phyloP scores from a whole-genome alignment of 805 yeast species.

The Cyberlindnera mississippiensis region DNA sequence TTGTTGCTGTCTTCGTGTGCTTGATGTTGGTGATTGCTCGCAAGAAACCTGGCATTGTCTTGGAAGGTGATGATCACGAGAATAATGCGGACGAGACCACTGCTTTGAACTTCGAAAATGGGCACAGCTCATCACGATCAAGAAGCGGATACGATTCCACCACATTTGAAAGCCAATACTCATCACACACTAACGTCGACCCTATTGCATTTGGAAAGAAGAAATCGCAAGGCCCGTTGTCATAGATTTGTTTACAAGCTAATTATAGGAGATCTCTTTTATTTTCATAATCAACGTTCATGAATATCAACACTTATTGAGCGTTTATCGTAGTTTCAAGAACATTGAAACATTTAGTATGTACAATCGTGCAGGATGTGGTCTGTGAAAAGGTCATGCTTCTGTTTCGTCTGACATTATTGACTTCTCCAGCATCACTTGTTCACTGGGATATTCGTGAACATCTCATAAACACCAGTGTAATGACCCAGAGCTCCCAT shows the following conservation, averaged over 20 bases:
- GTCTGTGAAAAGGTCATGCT: too few relatives aligned
- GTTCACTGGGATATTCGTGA: constrained; percentile 34
- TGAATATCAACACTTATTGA: too few relatives aligned
- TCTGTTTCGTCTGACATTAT: too few relatives aligned
- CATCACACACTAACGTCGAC: constrained; percentile 18
- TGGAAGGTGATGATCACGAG: background rate
- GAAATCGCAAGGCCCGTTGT: background rate
- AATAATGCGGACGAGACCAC: constrained; percentile 3
- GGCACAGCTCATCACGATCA: background rate
- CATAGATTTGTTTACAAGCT: too few relatives aligned
- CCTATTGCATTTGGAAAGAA: constrained; percentile 17
- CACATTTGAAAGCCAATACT: constrained; percentile 25
- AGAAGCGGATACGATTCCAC: background rate
- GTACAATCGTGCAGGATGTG: too few relatives aligned
- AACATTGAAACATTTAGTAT: too few relatives aligned
- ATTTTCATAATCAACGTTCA: too few relatives aligned
- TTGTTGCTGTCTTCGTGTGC: constrained; percentile 32
- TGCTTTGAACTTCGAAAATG: constrained; percentile 1
- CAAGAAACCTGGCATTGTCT: constrained; percentile 21
- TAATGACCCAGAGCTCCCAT: constrained; percentile 91
- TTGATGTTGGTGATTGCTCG: constrained; percentile 32
- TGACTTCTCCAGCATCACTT: constrained; percentile 2
- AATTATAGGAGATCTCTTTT: too few relatives aligned
- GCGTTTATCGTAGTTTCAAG: too few relatives aligned
- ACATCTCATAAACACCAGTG: constrained; percentile 70